Evolutionary conservation across 177 flowering plant genomes (phyloP), one percentile per base, ranked within the genome.

Genomic region (Vitis hybrid): DNA sequence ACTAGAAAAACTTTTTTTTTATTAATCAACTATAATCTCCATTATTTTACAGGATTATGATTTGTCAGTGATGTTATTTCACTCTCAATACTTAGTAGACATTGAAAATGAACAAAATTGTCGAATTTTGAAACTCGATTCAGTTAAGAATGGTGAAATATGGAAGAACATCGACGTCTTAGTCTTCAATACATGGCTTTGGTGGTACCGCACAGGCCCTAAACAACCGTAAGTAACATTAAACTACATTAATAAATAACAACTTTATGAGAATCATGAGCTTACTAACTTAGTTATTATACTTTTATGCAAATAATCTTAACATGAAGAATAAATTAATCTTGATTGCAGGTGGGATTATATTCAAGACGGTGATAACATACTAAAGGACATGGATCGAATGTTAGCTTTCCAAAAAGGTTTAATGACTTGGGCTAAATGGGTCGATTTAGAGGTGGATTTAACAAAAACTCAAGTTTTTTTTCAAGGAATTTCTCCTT

Each of bases 401-500:
- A 84, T 82, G 84, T 81, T 57, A 60, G 91, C 91, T 0, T 85
- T 81, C 60, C 79, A 58, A 1, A 77, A 70, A 51, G 89, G 66
- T 55, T 70, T 87, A 66, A 82, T 67, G 10, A 84, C 91, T 5
- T 87, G 87, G 87, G 85, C 85, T 1, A 78, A 79, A 0, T 87
- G 91, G 89, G 84, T 85, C n/a, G 77, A 84, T 51, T 68, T 84
- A 12, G 73, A 76, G 1, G 80, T 82, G 0, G 74, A 85, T 65
- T 10, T 79, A 1, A 12, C 23, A 5, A 74, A 67, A 64, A 82
- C 90, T 10, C 77, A n/a, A 49, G 84, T 87, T n/a, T 60, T 85
- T 67, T 87, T 80, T 23, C 89, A 84, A 72, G 91, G 91, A 34
- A 74, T 87, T 68, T 82, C 89, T 48, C 91, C 91, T 10, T 81